Base-by-base conservation (phyloP, 2,329 filamentous ascomycete species). In the Botrytis deweyae region DNA sequence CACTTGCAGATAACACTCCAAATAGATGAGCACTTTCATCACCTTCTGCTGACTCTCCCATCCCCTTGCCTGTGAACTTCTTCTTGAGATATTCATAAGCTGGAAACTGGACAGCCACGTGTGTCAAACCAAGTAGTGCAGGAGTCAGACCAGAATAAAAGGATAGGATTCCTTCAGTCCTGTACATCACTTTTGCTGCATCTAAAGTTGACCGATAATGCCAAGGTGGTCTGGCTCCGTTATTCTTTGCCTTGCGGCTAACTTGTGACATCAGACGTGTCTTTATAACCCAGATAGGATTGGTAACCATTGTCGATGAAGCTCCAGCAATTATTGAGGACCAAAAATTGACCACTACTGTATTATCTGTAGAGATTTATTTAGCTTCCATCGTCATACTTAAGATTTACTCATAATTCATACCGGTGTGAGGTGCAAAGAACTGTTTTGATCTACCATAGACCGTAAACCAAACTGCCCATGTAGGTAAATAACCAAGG, bases 241-340 rank as follows among this genome's bases (percentile, higher is more conserved):
- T 81, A 80, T 84, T 86, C 46, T 83, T 86, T 76, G 88, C 85
- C 75, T 84, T 86, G 55, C 86, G 82, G 77, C 88, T 90, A 36
- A 90, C 92, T 84, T 98, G 96, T 55, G 96, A 97, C 96, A 98
- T 98, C 78, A 99, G 88, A 78, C 96, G 89, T 67, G 96, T 99
- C 84, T 99, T 99, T 85, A 99, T 97, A 55, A 99, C 96, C 96
- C 96, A 99, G 75, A 99, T 99, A 0, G 96, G 96, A 82, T 98
- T 99, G 38, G 96, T 99, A 76, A 92, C 92, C 76, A 98, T 88
- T 6, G 96, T 99, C 78, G 95, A 98, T 84, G 93, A 97, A 75
- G 91, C 94, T 71, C 96, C 96, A 38, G 95, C 96, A 73, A 94
- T 88, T 75, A 99, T 89, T 16, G 96, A 97, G 36, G 96, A 96